These are phyloP conservation scores for Gloeostereum incarnatum DNA, from an alignment of 768 basidiomycete genomes.

Conservation along the genomic window DNA sequence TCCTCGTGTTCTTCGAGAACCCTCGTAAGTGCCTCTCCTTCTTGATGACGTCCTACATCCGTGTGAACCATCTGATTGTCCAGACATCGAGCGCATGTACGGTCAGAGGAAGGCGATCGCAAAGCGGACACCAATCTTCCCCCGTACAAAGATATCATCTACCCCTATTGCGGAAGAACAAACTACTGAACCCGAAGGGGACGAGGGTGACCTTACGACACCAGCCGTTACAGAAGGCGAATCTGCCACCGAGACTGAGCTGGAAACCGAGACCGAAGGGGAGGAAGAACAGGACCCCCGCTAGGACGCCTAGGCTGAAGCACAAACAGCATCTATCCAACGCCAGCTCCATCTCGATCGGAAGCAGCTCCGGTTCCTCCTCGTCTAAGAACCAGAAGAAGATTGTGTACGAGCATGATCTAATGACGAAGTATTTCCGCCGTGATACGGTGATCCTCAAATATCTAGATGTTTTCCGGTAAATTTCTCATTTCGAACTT, in stretches of 20 bases:
- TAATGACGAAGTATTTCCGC: conserved; percentile 84
- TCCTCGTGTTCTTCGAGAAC: conserved; percentile 93
- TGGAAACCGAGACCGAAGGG: conserved; percentile 53
- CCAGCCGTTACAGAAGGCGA: conserved; percentile 66
- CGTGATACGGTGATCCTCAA: conserved; percentile 75
- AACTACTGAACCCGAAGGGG: conserved; percentile 7
- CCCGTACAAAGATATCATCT: conserved; percentile 9
- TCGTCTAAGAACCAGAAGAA: conserved; percentile 15
- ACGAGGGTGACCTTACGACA: conserved; percentile 31
- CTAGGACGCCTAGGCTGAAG: conserved; percentile 10
- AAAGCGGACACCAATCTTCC: conserved; percentile 59
- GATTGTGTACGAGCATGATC: conserved; percentile 71
- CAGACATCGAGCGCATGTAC: conserved; percentile 91
- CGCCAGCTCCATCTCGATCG: conserved; percentile 22
- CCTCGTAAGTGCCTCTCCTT: conserved; percentile 60
- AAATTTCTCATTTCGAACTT: conserved; percentile 15
- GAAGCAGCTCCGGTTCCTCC: conserved; percentile 10
- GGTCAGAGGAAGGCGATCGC: conserved; percentile 89
- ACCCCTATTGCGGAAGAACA: conserved; percentile 3
- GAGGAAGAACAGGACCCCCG: conserved; percentile 29
- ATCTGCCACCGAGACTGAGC: conserved; percentile 62
- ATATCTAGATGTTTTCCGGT: conserved; percentile 86
- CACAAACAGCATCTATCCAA: conserved; percentile 23
- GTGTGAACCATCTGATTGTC: conserved; percentile 4
- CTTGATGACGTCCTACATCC: not conserved